phyloP scores from a whole-genome alignment of 1,284 basidiomycete species.

The Apiotrichum mycotoxinovorans region DNA sequence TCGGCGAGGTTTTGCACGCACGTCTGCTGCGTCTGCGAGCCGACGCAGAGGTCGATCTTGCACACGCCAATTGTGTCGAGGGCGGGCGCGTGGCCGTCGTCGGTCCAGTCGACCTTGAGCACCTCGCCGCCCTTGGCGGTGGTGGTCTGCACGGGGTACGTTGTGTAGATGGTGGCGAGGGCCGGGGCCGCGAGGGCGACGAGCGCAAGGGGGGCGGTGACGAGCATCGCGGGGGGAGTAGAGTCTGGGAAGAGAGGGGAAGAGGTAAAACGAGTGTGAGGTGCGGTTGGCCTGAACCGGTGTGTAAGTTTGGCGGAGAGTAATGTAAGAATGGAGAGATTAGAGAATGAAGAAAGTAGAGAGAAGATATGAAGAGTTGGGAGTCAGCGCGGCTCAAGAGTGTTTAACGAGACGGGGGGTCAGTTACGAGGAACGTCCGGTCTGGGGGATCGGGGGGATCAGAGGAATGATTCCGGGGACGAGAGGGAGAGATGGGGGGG shows the following conservation, averaged over 20 bases:
- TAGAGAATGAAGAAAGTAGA: neutral
- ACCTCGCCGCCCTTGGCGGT: conserved; percentile 60
- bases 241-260: neutral
- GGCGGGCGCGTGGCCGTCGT: conserved; percentile 58
- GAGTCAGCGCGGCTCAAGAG: too few species aligned
- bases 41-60: conserved; percentile 64
- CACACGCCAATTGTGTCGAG: conserved; percentile 61
- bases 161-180: conserved; percentile 47
- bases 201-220: conserved; percentile 51
- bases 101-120: conserved; percentile 64
- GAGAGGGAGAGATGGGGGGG: too few species aligned
- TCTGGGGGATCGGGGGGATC: too few species aligned
- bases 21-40: conserved; percentile 52
- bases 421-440: too few species aligned
- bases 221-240: conserved; percentile 22
- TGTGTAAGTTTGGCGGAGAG: neutral
- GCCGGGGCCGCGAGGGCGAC: conserved; percentile 37
- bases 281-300: neutral
- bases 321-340: neutral
- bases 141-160: conserved; percentile 53
- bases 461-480: too few species aligned
- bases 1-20: conserved; percentile 61
- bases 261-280: conserved; percentile 32
- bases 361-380: too few species aligned
- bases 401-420: too few species aligned